A percentile compares a stretch with the other conserved stretches of the same genome.
phyloP scores from a whole-genome alignment of 495 filamentous ascomycete genomes.

The Viridothelium virens region DNA sequence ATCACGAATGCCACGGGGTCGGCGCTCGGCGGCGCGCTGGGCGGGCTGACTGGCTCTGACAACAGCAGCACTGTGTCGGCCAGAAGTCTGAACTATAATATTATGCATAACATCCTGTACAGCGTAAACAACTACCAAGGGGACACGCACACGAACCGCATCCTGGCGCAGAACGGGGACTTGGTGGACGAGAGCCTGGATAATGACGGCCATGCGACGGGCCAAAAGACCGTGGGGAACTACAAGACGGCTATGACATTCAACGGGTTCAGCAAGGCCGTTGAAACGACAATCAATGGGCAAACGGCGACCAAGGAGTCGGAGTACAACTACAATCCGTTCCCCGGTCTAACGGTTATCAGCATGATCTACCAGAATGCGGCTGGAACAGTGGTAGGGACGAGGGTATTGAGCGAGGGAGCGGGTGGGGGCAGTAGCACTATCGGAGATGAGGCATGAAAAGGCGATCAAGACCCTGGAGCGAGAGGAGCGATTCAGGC shows the following conservation, averaged over 20 bases:
- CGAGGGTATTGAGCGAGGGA: slow-evolving; percentile 46
- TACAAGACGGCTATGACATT: slow-evolving; percentile 46
- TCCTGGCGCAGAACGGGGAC: slow-evolving; percentile 47
- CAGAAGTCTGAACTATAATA: slow-evolving; percentile 31
- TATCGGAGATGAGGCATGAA: slow-evolving; percentile 26
- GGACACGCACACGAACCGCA: slow-evolving; percentile 48
- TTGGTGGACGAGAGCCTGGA: slow-evolving; percentile 47
- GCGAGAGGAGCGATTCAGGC: not conserved
- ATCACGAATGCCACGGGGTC: slow-evolving; percentile 42
- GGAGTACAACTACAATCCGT: slow-evolving; percentile 49
- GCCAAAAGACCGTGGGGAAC: slow-evolving; percentile 38
- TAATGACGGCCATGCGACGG: slow-evolving; percentile 42
- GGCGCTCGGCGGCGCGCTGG: slow-evolving; percentile 25
- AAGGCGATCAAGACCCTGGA: not conserved
- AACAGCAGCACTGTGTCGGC: slow-evolving; percentile 17
- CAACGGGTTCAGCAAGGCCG: slow-evolving; percentile 45
- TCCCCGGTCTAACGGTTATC: slow-evolving; percentile 41
- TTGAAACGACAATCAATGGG: slow-evolving; percentile 36
- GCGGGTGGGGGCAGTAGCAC: slow-evolving; percentile 44
- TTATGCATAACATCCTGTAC: slow-evolving; percentile 48
- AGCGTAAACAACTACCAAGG: slow-evolving; percentile 49
- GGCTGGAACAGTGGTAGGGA: slow-evolving; percentile 41
- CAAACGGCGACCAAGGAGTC: slow-evolving; percentile 35
- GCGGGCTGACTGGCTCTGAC: not conserved
- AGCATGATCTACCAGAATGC: slow-evolving; percentile 43